phyloP scores from a whole-genome alignment of 306 rosid species.

The Inga laurina region DNA sequence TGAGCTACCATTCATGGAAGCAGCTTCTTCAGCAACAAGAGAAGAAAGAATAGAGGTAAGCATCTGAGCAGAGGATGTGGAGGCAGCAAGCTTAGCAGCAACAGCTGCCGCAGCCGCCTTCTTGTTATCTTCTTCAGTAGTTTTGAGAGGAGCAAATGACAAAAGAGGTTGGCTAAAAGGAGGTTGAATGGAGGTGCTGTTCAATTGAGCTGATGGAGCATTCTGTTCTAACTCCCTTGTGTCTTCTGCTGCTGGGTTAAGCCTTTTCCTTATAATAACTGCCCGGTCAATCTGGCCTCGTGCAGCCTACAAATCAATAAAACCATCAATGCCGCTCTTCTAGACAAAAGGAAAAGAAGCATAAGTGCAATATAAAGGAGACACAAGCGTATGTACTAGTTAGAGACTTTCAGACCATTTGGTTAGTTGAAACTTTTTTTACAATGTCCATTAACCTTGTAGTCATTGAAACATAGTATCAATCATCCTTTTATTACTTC shows the following conservation, averaged over 20 bases:
- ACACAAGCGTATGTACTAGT: neutral
- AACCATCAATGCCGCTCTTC: neutral
- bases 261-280: constrained; percentile 48
- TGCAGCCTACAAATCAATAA: constrained; percentile 54
- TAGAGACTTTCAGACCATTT: neutral
- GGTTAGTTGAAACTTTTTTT: neutral
- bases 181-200: constrained; percentile 39
- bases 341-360: neutral
- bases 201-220: constrained; percentile 37
- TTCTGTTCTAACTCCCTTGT: constrained; percentile 46
- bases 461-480: neutral
- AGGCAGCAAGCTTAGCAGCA: constrained; percentile 79
- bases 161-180: constrained; percentile 43
- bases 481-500: neutral
- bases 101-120: constrained; percentile 71
- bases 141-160: constrained; percentile 52
- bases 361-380: neutral
- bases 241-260: constrained; percentile 49
- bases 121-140: constrained; percentile 64
- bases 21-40: constrained; percentile 78
- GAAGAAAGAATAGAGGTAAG: constrained; percentile 73
- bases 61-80: constrained; percentile 75
- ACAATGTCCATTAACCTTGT: neutral
- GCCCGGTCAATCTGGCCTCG: constrained; percentile 59
- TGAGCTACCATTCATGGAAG: constrained; percentile 54